Evolutionary conservation across 2,329 filamentous ascomycete genomes (phyloP), one percentile per base, ranked within the genome.

Genomic region (Fusarium secorum): DNA sequence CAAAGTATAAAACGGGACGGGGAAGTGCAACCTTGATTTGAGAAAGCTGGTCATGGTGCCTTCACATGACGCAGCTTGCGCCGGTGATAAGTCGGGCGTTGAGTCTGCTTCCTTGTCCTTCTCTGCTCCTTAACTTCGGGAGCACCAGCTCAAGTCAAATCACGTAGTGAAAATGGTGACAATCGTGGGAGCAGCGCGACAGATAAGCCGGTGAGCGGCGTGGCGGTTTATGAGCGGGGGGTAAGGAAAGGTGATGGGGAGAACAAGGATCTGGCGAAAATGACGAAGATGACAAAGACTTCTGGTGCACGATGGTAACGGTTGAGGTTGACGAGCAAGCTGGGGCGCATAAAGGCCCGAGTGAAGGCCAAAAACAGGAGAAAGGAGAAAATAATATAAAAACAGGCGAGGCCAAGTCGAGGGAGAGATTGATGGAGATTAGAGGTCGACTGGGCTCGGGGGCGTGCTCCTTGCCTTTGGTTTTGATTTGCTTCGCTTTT

Each of bases 21-120:
- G 72, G 61, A 72, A 68, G 72, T 70, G 71, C 68, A 77, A 83
- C 81, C 81, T 83, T 79, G 81, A 79, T 76, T 83, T 83, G 75
- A 83, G 80, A 73, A 83, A 83, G 77, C 81, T 73, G 76, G 80
- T 73, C 77, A 67, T 74, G 77, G 53, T 79, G 75, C 75, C 77
- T 76, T 74, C 70, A 79, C 81, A 81, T 81, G 77, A 76, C 79
- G 77, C 78, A 73, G 73, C 78, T 72, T 64, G 68, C 71, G 69
- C 73, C 70, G 72, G 64, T 57, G 51, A 70, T 44, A 38, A 64
- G 57, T 70, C 41, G 33, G 42, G 35, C 17, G 26, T 24, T 54
- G 62, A 36, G 20, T 61, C 35, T 36, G 30, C 26, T 61, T 32
- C 45, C 60, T 39, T 49, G 28, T 41, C 52, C 45, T 48, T 42